Base-by-base conservation (phyloP, 163 green algal genomes). In the Scenedesmus sp. region DNA sequence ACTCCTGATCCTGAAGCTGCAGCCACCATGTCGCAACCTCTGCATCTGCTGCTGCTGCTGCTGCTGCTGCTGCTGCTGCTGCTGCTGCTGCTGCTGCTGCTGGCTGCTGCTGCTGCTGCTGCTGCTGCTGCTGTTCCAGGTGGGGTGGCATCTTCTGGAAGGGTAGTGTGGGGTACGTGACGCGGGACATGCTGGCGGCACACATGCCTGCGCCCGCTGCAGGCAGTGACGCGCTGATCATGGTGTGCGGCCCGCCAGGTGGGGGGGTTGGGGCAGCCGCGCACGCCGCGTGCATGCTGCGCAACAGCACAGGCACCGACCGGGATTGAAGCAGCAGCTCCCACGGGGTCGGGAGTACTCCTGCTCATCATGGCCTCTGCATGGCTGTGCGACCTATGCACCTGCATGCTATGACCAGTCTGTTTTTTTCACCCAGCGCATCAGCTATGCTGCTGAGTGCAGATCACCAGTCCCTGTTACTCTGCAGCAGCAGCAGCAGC, bases 141-240 rank as follows among this genome's bases (percentile, higher is more conserved):
- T 94, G 90, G 92, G 81, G 92, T 51, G 85, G 87, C 51, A 68
- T 93, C 87, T 94, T 95, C 46, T 98, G 97, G 97, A 94, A 92
- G 42, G 95, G 95, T 51, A 95, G 97, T 59, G 83, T 92, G n/a
- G 97, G 97, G 18, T 97, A 97, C 90, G 90, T 99, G 15, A 96
- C 93, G 18, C 91, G 94, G 46, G 94, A 98, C 18, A 97, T 99
- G 91, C 95, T 99, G 37, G 80, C 88, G 18, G 46, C 95, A 73
- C 90, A 97, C 87, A 88, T 97, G 81, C 95, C 96, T 0, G 72
- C 95, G 3, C 93, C 97, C 12, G 81, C n/a, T 40, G 59, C 88
- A 15, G 82, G 46, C 26, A 78, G 35, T 13, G 95, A 96, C 86
- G 90, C 92, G 9, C 85, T 98, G 53, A 85, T 98, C 0, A 90